Conservation (phyloP, 441 rosid species). For the Mallotus japonicus region DNA sequence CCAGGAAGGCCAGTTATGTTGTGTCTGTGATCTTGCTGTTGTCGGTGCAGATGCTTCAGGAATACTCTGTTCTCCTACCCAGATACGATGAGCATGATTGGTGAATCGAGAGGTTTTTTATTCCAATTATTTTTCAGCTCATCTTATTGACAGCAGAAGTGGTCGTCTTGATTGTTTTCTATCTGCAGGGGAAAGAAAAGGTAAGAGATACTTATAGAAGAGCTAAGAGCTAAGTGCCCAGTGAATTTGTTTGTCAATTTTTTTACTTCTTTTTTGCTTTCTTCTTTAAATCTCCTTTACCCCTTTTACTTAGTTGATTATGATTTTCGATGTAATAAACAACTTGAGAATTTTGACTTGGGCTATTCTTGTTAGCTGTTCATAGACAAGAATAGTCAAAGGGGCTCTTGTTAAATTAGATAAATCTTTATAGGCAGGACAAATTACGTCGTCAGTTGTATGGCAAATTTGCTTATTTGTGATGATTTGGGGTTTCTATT, state of each 20-base stretch:
- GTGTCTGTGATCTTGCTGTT: constrained; percentile 81
- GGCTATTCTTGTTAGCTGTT: constrained; percentile 40
- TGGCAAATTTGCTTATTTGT: constrained; percentile 32
- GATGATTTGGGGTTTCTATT: constrained; percentile 7
- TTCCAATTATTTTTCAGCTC: constrained; percentile 17
- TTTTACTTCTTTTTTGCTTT: constrained; percentile 2
- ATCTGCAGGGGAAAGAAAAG: constrained; percentile 26
- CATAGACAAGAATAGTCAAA: constrained; percentile 30
- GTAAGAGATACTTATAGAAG: constrained; percentile 31
- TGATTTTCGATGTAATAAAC: constrained; percentile 45
- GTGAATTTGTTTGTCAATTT: constrained; percentile 34
- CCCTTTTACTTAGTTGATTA: constrained; percentile 31
- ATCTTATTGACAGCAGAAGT: constrained; percentile 11
- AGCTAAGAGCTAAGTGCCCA: constrained; percentile 16
- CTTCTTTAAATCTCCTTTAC: constrained; percentile 3
- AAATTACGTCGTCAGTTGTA: constrained; percentile 27
- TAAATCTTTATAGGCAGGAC: constrained; percentile 31
- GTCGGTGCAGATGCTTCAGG: constrained; percentile 84
- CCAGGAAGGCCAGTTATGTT: constrained; percentile 70
- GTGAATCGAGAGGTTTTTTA: constrained; percentile 35
- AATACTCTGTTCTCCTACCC: constrained; percentile 55
- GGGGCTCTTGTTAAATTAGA: constrained; percentile 34
- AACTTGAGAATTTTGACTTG: constrained; percentile 45
- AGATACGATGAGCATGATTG: constrained; percentile 39
- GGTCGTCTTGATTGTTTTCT: constrained; percentile 13